Conservation (phyloP, 805 yeast species). For the Monosporozyma servazzii region DNA sequence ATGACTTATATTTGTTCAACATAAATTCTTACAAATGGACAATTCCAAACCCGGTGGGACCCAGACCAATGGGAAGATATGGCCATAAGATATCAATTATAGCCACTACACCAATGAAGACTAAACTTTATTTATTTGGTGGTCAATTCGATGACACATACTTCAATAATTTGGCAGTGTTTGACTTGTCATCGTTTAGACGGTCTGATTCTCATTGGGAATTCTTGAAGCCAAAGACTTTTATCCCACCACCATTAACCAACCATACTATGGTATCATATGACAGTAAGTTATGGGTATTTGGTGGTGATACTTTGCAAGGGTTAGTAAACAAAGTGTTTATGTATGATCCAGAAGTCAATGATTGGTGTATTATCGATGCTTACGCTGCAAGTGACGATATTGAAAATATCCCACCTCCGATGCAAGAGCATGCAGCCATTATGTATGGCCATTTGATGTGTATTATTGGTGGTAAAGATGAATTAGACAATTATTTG, state of each 20-base stretch:
- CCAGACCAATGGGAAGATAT: constrained; percentile 83
- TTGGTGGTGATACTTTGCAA: constrained; percentile 84
- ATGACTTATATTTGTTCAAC: constrained; percentile 79
- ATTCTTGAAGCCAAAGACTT: constrained; percentile 45
- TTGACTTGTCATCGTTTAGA: constrained; percentile 80
- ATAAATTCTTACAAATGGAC: constrained; percentile 73
- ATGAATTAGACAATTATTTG: constrained; percentile 57
- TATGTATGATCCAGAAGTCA: constrained; percentile 61
- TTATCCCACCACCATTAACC: constrained; percentile 63
- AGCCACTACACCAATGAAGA: constrained; percentile 47
- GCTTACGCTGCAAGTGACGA: constrained; percentile 35
- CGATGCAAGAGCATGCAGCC: constrained; percentile 88
- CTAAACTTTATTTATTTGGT: constrained; percentile 74
- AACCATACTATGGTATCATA: constrained; percentile 83
- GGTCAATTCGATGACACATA: constrained; percentile 83
- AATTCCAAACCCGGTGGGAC: constrained; percentile 61
- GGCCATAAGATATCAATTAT: constrained; percentile 86
- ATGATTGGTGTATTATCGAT: constrained; percentile 61
- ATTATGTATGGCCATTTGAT: constrained; percentile 67
- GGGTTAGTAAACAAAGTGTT: constrained; percentile 68
- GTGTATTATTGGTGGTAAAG: constrained; percentile 86
- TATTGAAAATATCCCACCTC: constrained; percentile 44
- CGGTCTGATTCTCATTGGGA: constrained; percentile 83
- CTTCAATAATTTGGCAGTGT: constrained; percentile 76
- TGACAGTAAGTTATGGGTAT: constrained; percentile 70